phyloP scores from a whole-genome alignment of 2,329 filamentous ascomycete species.

The Saccharata proteae region DNA sequence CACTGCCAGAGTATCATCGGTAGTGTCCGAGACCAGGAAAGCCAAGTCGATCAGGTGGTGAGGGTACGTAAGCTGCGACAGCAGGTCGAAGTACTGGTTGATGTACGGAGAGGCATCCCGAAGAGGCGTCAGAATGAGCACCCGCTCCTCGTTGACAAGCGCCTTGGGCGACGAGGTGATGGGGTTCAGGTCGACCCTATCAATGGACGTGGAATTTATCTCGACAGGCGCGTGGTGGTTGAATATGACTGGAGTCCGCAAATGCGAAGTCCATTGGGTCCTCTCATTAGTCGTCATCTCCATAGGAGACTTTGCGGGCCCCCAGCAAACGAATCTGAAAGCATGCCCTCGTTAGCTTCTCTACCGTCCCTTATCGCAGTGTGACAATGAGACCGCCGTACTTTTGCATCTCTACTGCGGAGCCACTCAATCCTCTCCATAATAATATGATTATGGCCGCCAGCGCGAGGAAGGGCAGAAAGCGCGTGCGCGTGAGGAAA shows the following conservation, averaged over 20 bases:
- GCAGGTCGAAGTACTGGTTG: conserved; percentile 83
- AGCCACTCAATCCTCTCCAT: conserved; percentile 76
- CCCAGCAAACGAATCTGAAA: conserved; percentile 89
- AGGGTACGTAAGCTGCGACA: conserved; percentile 82
- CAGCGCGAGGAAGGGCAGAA: conserved; percentile 61
- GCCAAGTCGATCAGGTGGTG: conserved; percentile 90
- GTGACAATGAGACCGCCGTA: conserved; percentile 32
- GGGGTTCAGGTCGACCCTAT: conserved; percentile 71
- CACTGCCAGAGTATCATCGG: conserved; percentile 81
- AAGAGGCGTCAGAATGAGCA: conserved; percentile 85
- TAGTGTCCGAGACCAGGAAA: conserved; percentile 86
- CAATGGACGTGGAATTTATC: conserved; percentile 69
- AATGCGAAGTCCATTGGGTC: conserved; percentile 74
- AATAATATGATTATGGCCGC: conserved; percentile 62
- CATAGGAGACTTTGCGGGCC: conserved; percentile 89
- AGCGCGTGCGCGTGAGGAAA: conserved; percentile 63
- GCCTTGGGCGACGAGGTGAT: conserved; percentile 73
- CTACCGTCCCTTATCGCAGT: neutral
- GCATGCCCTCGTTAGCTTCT: neutral
- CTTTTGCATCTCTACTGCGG: conserved; percentile 84
- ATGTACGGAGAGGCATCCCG: conserved; percentile 78
- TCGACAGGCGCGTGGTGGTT: conserved; percentile 86
- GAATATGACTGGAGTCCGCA: conserved; percentile 88
- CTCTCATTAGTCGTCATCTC: conserved; percentile 89
- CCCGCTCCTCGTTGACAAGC: conserved; percentile 65